Conservation (phyloP, 306 rosid species). For the Abrus precatorius region DNA sequence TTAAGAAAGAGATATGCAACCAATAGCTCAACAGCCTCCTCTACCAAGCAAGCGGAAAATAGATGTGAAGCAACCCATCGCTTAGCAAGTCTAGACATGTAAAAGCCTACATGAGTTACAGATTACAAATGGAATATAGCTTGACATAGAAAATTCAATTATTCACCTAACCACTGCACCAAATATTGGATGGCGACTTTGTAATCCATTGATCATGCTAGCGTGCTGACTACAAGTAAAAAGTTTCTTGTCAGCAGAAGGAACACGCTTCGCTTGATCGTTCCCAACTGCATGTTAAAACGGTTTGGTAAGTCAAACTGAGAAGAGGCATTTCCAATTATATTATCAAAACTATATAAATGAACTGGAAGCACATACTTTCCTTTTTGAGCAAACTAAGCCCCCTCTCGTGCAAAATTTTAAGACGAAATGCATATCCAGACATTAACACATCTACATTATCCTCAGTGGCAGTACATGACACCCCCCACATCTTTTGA, state of each 20-base stretch:
- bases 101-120: constrained; percentile 47
- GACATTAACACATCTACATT: constrained; percentile 79
- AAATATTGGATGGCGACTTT: constrained; percentile 74
- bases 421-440: constrained; percentile 94
- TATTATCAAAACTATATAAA: constrained; percentile 40
- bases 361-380: constrained; percentile 57
- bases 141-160: constrained; percentile 35
- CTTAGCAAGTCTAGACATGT: constrained; percentile 86
- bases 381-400: constrained; percentile 74
- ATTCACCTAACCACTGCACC: constrained; percentile 87
- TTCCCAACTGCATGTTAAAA: constrained; percentile 64
- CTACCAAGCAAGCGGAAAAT: constrained; percentile 89
- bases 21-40: constrained; percentile 90
- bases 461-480: constrained; percentile 80
- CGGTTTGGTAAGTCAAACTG: constrained; percentile 43
- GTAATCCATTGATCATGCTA: constrained; percentile 91
- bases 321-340: constrained; percentile 39
- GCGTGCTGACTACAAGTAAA: constrained; percentile 84
- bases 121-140: constrained; percentile 31
- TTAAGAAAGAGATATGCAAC: constrained; percentile 83
- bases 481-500: constrained; percentile 77
- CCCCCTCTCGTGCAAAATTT: constrained; percentile 95
- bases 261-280: constrained; percentile 65
- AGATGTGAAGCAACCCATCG: constrained; percentile 95
- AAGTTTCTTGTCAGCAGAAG: constrained; percentile 72